phyloP scores from a whole-genome alignment of 2,329 filamentous ascomycete genomes.

The Chaetomium olivaceum region DNA sequence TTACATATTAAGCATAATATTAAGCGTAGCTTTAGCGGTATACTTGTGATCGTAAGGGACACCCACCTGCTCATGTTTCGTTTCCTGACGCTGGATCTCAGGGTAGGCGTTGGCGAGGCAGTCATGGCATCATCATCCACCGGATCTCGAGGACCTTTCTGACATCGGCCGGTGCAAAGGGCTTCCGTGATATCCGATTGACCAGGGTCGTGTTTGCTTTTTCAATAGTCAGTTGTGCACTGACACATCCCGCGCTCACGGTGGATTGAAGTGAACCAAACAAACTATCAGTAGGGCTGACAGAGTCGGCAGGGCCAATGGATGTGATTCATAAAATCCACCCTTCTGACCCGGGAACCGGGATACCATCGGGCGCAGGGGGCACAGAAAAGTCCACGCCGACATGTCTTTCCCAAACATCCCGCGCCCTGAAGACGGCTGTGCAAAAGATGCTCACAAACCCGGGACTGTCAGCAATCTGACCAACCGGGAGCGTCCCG shows the following conservation, averaged over 20 bases:
- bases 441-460: neutral
- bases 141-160: neutral
- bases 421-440: neutral
- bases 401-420: too few relatives aligned
- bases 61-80: neutral
- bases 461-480: neutral
- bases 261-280: neutral
- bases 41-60: too few relatives aligned
- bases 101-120: neutral
- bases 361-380: neutral
- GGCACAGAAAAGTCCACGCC: neutral
- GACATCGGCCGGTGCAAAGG: neutral
- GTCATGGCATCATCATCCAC: neutral
- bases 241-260: neutral
- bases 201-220: neutral
- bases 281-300: constrained; percentile 2
- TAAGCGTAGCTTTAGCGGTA: too few relatives aligned
- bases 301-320: neutral
- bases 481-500: constrained; percentile 1
- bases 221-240: neutral
- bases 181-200: neutral
- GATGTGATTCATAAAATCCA: neutral
- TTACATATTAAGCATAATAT: neutral
- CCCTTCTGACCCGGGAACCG: neutral
- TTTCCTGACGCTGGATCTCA: neutral